These are phyloP conservation scores for Ceratocystis cacaofunesta DNA, from an alignment of 2,329 filamentous ascomycete genomes.

Conservation along the genomic window DNA sequence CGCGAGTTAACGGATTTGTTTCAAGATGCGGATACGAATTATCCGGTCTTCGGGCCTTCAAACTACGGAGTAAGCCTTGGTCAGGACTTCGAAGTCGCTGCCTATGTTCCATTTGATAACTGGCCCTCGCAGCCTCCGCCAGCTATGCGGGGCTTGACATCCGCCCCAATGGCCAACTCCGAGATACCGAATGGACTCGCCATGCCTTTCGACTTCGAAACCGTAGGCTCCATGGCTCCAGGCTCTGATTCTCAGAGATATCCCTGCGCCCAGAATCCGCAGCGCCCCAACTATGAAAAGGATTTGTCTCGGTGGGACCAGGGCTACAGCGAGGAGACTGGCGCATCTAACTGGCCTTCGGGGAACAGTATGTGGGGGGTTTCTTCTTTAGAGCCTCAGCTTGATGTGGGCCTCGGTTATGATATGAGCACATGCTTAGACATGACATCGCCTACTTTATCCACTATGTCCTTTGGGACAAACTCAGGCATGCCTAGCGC, in stretches of 20 bases:
- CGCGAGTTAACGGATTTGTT: constrained; percentile 5
- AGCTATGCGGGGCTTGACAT: background rate
- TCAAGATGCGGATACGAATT: constrained; percentile 1
- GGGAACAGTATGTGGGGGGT: background rate
- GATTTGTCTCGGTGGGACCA: background rate
- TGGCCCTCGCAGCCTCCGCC: background rate
- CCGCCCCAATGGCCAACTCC: background rate
- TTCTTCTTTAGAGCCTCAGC: background rate
- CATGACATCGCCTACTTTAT: constrained; percentile 8
- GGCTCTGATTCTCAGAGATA: background rate
- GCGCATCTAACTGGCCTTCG: background rate
- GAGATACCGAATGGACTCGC: background rate
- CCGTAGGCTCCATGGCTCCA: background rate
- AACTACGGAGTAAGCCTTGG: background rate
- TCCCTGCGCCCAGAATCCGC: background rate
- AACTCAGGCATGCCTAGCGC: background rate
- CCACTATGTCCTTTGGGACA: constrained; percentile 10
- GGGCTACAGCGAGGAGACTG: background rate
- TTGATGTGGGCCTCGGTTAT: background rate
- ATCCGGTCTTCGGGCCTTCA: background rate
- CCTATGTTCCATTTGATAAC: background rate
- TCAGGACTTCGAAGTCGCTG: background rate
- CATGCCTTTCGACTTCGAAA: background rate
- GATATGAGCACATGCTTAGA: background rate
- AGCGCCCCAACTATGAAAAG: background rate